Percentiles rank a stretch among this genome's conserved stretches.
phyloP scores from a whole-genome alignment of 106 monocot genomes.

The Gastrodia elata region DNA sequence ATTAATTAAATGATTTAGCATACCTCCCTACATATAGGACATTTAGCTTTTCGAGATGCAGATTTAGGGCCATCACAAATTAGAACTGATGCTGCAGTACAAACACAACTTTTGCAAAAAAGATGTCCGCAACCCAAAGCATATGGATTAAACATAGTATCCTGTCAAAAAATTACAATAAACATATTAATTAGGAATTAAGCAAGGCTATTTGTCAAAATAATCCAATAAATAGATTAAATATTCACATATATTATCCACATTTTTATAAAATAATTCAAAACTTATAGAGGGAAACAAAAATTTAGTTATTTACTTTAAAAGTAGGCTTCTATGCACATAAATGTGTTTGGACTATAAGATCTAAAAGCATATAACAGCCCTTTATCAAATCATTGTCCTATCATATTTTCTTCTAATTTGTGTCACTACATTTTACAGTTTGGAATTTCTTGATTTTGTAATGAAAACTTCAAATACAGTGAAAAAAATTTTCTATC shows the following conservation, averaged over 20 bases:
- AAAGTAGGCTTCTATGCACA: background rate
- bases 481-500: background rate
- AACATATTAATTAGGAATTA: too few relatives aligned
- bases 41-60: constrained; percentile 48
- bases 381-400: background rate
- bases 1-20: background rate
- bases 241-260: background rate
- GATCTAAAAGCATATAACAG: background rate
- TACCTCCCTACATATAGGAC: constrained; percentile 70
- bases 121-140: constrained; percentile 81
- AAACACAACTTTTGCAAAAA: constrained; percentile 74
- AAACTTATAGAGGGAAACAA: background rate
- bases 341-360: background rate
- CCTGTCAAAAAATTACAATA: constrained; percentile 38
- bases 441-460: background rate
- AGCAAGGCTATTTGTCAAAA: too few relatives aligned
- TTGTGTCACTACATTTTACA: background rate
- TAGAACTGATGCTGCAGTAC: constrained; percentile 54
- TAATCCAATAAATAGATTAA: constrained; percentile 7
- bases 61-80: constrained; percentile 52
- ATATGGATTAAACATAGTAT: constrained; percentile 64
- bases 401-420: too few relatives aligned
- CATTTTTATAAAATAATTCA: background rate
- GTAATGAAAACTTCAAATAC: background rate
- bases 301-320: background rate